Evolutionary conservation across 805 yeast species (phyloP), one percentile per base, ranked within the genome.

Genomic region (Cyberlindnera suaveolens): DNA sequence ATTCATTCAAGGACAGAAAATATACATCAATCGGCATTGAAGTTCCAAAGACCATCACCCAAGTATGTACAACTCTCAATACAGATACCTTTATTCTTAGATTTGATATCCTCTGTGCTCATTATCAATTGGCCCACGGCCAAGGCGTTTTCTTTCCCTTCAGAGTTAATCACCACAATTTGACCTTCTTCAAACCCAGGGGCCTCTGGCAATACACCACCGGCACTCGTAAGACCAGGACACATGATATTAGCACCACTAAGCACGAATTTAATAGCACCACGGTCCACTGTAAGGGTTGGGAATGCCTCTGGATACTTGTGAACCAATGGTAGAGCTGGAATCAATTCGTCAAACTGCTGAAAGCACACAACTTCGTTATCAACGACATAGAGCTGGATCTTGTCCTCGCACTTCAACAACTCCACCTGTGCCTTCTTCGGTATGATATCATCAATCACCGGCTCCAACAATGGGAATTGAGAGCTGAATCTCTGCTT

Each of bases 221-320:
- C 96, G 2, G 82, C 73, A 16, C 93, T 80, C 0, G 96, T 88
- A 50, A 88, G 72, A 16, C 96, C 96, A 3, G 96, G 96, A 65
- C 96, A 90, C 98, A 90, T 90, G 57, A 90, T 85, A 58, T 90
- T 90, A 26, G 97, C 96, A 44, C 97, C 98, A 4, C 95, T 83
- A n/a, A 90, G 68, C 20, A 90, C 93, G 58, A 90, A 90, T 64
- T 90, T 90, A 62, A 90, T 90, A 40, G 98, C 98, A 45, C 98
- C 98, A 61, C 96, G 75, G 58, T 90, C 98, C 11, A 91, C 97
- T 59, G 81, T 85, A 36, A 90, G 95, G 31, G 76, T 67, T 18
- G 96, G 96, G 67, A 90, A 90, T 31, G 82, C 77, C 9, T 75
- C 72, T 5, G 97, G 96, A 59, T 82, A 86, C 62, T 79, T 79